phyloP scores from a whole-genome alignment of 768 basidiomycete species.

The Leucosporidium creatinivorum region DNA sequence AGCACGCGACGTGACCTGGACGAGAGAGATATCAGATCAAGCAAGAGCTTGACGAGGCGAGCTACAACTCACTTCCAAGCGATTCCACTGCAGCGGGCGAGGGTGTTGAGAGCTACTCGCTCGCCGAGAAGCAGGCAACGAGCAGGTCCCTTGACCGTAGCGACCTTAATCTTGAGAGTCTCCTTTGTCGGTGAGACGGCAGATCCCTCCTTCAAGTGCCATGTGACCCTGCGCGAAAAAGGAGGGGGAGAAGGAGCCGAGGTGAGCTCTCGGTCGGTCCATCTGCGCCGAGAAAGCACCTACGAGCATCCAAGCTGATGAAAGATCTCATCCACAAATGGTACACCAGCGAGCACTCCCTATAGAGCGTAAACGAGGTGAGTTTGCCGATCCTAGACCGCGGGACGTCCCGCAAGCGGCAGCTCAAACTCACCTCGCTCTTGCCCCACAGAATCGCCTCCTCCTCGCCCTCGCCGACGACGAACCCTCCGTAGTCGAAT shows the following conservation, averaged over 20 bases:
- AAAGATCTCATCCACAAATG: slow-evolving; percentile 93
- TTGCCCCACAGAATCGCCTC: slow-evolving; percentile 88
- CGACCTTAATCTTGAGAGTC: slow-evolving; percentile 52
- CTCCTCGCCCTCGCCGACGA: slow-evolving; percentile 81
- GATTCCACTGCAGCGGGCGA: slow-evolving; percentile 93
- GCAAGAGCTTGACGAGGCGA: too few relatives aligned
- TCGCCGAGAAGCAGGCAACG: slow-evolving; percentile 84
- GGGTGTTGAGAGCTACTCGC: slow-evolving; percentile 80
- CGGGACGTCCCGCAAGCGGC: slow-evolving; percentile 37
- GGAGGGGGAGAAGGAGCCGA: too few relatives aligned
- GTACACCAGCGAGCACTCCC: slow-evolving; percentile 80
- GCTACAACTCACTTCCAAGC: slow-evolving; percentile 78
- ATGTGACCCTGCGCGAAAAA: slow-evolving; percentile 71
- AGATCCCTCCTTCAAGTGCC: slow-evolving; percentile 83
- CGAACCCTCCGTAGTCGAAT: slow-evolving; percentile 92
- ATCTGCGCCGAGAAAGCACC: slow-evolving; percentile 41
- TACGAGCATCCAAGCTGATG: slow-evolving; percentile 79
- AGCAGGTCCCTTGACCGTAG: slow-evolving; percentile 83
- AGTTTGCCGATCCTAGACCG: background rate
- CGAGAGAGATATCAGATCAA: too few relatives aligned
- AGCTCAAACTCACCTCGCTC: slow-evolving; percentile 52
- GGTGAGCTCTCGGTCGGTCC: background rate
- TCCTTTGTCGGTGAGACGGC: slow-evolving; percentile 70
- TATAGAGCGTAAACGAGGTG: slow-evolving; percentile 13
- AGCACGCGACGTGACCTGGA: slow-evolving; percentile 72